Conservation (phyloP, 2,329 filamentous ascomycete genomes). For the Shiraia bambusicola region DNA sequence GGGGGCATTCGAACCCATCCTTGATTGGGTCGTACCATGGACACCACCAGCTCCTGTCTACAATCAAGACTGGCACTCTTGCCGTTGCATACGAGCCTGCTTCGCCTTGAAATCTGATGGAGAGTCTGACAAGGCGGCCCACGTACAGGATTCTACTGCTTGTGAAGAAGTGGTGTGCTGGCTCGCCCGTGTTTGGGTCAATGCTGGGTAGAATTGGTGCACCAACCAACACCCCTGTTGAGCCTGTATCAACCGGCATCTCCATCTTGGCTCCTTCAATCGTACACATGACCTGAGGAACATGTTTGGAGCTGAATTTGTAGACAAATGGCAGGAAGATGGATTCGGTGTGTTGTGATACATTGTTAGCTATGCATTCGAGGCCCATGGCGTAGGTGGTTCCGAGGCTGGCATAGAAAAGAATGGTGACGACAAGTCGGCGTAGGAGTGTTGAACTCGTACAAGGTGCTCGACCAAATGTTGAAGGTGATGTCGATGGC, state of each 20-base stretch:
- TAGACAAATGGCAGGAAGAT: constrained; percentile 39
- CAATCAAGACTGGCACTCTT: constrained; percentile 32
- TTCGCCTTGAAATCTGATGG: constrained; percentile 30
- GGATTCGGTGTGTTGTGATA: constrained; percentile 21
- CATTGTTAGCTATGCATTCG: constrained; percentile 3
- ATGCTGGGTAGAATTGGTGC: constrained; percentile 35
- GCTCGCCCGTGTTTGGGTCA: constrained; percentile 22
- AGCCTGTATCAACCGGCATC: constrained; percentile 41
- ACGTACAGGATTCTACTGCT: constrained; percentile 40
- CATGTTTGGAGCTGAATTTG: constrained; percentile 27
- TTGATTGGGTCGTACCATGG: constrained; percentile 38
- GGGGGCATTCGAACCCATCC: constrained; percentile 32
- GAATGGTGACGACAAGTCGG: constrained; percentile 9
- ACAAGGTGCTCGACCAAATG: constrained; percentile 5
- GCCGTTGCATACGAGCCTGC: constrained; percentile 23
- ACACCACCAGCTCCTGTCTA: constrained; percentile 38
- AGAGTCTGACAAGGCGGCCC: constrained; percentile 32
- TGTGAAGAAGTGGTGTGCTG: constrained; percentile 36
- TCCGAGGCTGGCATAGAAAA: constrained; percentile 9
- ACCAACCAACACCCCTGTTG: constrained; percentile 38
- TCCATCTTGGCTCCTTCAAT: constrained; percentile 30
- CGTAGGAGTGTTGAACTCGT: constrained; percentile 27
- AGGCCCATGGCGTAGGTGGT: constrained; percentile 12
- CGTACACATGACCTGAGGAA: constrained; percentile 31
- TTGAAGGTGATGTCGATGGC: constrained; percentile 16